These are phyloP conservation scores for Jatropha podagrica DNA, from an alignment of 441 rosid genomes.

Conservation along the genomic window DNA sequence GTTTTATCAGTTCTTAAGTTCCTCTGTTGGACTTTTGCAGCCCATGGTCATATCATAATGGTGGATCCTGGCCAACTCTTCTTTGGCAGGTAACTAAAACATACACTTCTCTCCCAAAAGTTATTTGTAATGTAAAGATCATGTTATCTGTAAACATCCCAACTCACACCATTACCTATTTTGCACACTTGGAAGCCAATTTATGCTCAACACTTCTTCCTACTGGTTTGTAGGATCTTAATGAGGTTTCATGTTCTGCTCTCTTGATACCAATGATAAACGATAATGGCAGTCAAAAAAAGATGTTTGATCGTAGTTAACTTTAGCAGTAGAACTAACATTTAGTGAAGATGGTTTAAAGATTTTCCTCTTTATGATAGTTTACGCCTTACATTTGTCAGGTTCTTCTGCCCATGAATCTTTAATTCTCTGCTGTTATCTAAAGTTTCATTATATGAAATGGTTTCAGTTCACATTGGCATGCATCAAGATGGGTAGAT, in stretches of 20 bases:
- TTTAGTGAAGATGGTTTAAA: neutral
- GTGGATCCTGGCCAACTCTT: conserved; percentile 98
- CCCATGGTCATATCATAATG: conserved; percentile 98
- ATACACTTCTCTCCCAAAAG: neutral
- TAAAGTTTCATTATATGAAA: conserved; percentile 9
- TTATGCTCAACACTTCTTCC: neutral
- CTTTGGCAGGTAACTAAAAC: conserved; percentile 76
- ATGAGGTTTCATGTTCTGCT: neutral
- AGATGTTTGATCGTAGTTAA: neutral
- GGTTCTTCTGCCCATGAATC: neutral
- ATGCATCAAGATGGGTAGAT: conserved; percentile 89
- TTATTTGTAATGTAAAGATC: neutral
- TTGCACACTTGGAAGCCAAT: neutral
- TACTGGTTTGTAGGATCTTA: neutral
- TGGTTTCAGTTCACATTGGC: conserved; percentile 82
- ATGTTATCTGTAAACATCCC: too few relatives aligned
- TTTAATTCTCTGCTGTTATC: neutral
- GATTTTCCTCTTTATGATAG: neutral
- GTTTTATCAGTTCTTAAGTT: too few relatives aligned
- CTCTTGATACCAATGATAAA: neutral
- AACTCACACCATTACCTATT: too few relatives aligned
- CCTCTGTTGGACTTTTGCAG: conserved; percentile 41
- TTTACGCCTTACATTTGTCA: conserved; percentile 15
- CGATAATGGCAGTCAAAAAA: neutral
- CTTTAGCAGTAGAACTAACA: neutral